A percentile compares a stretch with the other conserved stretches of the same genome.
phyloP scores from a whole-genome alignment of 331 rosid species.

The Ulmus americana region DNA sequence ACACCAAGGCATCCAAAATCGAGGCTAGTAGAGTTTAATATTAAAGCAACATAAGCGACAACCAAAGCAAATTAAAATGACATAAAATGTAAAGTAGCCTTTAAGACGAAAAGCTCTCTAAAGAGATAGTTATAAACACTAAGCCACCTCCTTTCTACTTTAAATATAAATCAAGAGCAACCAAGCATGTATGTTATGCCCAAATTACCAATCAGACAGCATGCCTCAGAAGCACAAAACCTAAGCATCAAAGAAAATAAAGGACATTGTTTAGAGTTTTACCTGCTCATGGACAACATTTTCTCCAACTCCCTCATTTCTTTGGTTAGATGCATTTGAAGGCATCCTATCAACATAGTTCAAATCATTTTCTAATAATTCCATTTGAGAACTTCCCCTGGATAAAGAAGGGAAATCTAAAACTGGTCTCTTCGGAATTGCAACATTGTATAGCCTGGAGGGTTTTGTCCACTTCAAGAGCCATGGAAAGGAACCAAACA shows the following conservation, averaged over 20 bases:
- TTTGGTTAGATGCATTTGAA: conserved; percentile 22
- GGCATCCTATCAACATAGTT: conserved; percentile 33
- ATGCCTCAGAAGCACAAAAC: not conserved
- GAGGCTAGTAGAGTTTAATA: conserved; percentile 5
- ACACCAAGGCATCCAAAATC: conserved; percentile 8
- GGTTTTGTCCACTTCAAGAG: too few species aligned
- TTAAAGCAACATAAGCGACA: not conserved
- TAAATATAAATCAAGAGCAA: not conserved
- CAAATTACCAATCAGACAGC: not conserved
- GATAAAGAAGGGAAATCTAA: conserved; percentile 23
- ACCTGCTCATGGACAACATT: conserved; percentile 46
- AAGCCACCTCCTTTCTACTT: not conserved
- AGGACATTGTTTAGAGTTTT: conserved; percentile 4
- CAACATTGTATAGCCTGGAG: too few species aligned
- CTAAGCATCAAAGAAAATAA: conserved; percentile 4
- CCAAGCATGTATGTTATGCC: not conserved
- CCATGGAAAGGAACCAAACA: too few species aligned
- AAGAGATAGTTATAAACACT: too few species aligned
- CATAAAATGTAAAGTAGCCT: not conserved
- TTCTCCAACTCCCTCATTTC: conserved; percentile 32
- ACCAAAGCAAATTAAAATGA: not conserved
- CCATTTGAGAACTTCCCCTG: conserved; percentile 35
- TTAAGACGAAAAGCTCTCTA: too few species aligned
- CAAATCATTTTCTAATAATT: conserved; percentile 32
- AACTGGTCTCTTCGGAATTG: conserved; percentile 27